These are phyloP conservation scores for Ceratorhiza oryzae-sativae DNA, from an alignment of 1,284 basidiomycete species.

Conservation along the genomic window DNA sequence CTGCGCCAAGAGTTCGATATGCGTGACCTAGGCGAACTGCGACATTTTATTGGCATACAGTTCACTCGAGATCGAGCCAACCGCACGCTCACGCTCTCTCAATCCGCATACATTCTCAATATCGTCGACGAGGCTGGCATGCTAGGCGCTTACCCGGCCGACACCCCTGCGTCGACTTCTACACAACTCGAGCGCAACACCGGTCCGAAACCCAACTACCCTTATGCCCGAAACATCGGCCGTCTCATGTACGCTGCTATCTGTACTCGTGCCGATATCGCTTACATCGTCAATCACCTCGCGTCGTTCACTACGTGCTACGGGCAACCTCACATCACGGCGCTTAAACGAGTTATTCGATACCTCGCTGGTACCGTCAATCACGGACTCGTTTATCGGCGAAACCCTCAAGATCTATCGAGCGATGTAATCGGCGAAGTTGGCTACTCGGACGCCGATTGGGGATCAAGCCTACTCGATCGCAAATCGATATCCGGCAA, in stretches of 20 bases:
- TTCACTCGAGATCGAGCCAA: background rate
- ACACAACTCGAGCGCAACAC: background rate
- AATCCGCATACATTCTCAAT: slow-evolving; percentile 18
- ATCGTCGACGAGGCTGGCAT: slow-evolving; percentile 26
- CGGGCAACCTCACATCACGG: slow-evolving; percentile 49
- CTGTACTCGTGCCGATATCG: slow-evolving; percentile 45
- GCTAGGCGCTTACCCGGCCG: background rate
- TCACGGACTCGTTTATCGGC: background rate
- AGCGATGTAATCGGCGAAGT: background rate
- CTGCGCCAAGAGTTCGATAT: slow-evolving; percentile 8
- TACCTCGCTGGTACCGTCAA: slow-evolving; percentile 50
- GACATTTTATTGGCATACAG: slow-evolving; percentile 19
- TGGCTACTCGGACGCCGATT: slow-evolving; percentile 32
- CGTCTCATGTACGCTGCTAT: background rate
- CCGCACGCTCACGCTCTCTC: background rate
- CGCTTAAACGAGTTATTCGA: slow-evolving; percentile 50
- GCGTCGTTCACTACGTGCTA: slow-evolving; percentile 52
- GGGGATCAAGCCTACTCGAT: slow-evolving; percentile 16
- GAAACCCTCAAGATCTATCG: no score
- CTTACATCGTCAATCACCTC: slow-evolving; percentile 52
- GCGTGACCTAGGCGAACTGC: slow-evolving; percentile 11
- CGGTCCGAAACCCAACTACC: background rate
- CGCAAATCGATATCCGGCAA: slow-evolving; percentile 46
- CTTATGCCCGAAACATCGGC: background rate
- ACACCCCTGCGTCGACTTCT: background rate